A percentile compares a stretch with the other conserved stretches of the same genome.
Evolutionary conservation across 2,329 filamentous ascomycete genomes (phyloP).

Genomic region (Fusarium equiseti): DNA sequence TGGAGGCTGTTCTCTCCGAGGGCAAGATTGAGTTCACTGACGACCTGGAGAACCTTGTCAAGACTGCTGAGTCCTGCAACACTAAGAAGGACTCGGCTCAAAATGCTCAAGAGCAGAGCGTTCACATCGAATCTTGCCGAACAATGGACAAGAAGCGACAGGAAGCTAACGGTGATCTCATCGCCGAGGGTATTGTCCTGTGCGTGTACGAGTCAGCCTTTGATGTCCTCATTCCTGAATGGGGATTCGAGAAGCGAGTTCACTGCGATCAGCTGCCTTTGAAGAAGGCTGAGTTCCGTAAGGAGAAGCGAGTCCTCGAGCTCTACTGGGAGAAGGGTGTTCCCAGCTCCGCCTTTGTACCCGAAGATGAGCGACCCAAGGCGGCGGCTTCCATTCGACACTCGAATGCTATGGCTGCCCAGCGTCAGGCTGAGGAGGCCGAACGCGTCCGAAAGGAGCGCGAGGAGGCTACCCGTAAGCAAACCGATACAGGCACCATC

Average conservation of each 20-base stretch:
- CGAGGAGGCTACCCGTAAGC: constrained; percentile 90
- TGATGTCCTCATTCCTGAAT: constrained; percentile 97
- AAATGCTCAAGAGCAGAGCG: constrained; percentile 97
- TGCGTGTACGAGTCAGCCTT: constrained; percentile 99
- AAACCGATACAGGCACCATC: constrained; percentile 94
- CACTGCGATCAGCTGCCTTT: constrained; percentile 98
- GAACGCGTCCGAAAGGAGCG: constrained; percentile 85
- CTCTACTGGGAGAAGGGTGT: constrained; percentile 99
- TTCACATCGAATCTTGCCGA: constrained; percentile 97
- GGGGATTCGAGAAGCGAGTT: constrained; percentile 98
- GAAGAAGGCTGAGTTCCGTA: constrained; percentile 99
- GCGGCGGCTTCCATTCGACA: constrained; percentile 79
- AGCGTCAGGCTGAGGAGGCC: constrained; percentile 83
- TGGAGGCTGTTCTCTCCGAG: constrained; percentile 86
- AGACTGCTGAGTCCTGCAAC: constrained; percentile 96
- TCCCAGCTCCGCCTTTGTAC: constrained; percentile 93
- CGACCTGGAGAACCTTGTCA: constrained; percentile 87
- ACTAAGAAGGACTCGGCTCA: constrained; percentile 99
- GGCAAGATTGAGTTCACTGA: constrained; percentile 87
- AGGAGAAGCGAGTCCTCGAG: constrained; percentile 93
- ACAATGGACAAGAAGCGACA: constrained; percentile 93
- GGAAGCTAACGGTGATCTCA: constrained; percentile 88
- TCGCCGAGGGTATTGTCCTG: constrained; percentile 94
- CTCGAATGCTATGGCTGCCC: constrained; percentile 79
- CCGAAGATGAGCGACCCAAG: constrained; percentile 96